These are phyloP conservation scores for Diaporthe humulicola DNA, from an alignment of 2,329 filamentous ascomycete genomes.

Conservation along the genomic window DNA sequence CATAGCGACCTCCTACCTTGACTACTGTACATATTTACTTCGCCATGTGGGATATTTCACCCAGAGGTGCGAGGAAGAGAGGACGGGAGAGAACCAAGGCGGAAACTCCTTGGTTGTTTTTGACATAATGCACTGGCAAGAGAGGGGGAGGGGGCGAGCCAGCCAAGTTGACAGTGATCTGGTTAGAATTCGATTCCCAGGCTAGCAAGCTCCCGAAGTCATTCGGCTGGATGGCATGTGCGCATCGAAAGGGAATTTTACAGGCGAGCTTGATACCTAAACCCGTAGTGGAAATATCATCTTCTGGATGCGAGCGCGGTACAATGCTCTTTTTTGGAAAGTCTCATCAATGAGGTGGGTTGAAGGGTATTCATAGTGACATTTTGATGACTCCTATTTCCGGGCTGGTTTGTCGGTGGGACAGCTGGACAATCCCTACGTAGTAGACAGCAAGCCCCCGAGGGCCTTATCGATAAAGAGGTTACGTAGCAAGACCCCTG, in stretches of 20 bases:
- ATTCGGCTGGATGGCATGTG: conserved; percentile 23
- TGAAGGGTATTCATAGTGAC: not conserved
- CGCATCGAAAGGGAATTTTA: conserved; percentile 15
- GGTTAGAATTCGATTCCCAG: conserved; percentile 28
- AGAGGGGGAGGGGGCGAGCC: not conserved
- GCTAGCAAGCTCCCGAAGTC: conserved; percentile 13
- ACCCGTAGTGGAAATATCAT: conserved; percentile 25
- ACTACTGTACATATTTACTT: conserved; percentile 40
- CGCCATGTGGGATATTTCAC: conserved; percentile 33
- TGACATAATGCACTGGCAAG: conserved; percentile 19
- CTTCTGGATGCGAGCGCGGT: conserved; percentile 18
- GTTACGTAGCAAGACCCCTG: conserved; percentile 38
- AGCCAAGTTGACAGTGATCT: conserved; percentile 22
- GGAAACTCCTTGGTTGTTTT: conserved; percentile 21
- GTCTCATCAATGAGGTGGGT: not conserved
- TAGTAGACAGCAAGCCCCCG: not conserved
- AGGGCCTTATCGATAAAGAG: conserved; percentile 35
- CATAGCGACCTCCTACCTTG: conserved; percentile 14
- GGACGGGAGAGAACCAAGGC: not conserved
- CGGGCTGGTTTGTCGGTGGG: not conserved
- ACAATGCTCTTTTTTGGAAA: not conserved
- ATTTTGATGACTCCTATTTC: not conserved
- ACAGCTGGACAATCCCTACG: not conserved
- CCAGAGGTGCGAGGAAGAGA: conserved; percentile 9
- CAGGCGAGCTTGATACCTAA: conserved; percentile 31